phyloP scores from a whole-genome alignment of 2,329 filamentous ascomycete genomes.

The Daldinia sp. region DNA sequence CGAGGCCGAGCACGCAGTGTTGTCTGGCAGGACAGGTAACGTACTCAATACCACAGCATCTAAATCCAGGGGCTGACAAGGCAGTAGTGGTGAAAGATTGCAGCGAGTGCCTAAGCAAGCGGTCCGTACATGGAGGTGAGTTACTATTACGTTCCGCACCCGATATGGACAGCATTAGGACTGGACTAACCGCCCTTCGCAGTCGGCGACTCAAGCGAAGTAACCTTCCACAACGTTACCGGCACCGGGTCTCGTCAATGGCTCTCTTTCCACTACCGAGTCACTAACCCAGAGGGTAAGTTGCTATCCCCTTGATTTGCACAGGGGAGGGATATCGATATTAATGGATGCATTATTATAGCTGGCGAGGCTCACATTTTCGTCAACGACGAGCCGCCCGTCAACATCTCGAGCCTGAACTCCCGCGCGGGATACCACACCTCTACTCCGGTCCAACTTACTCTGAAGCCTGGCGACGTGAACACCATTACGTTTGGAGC shows the following conservation, averaged over 20 bases:
- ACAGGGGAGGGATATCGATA: not conserved
- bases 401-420: conserved; percentile 55
- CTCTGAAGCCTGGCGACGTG: conserved; percentile 48
- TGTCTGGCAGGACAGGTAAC: conserved; percentile 48
- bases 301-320: not conserved
- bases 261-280: conserved; percentile 55
- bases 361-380: conserved; percentile 53
- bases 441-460: conserved; percentile 52
- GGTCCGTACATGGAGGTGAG: conserved; percentile 40
- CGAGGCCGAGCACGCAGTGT: conserved; percentile 50
- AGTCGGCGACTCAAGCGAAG: conserved; percentile 46
- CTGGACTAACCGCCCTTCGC: conserved; percentile 15
- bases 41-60: conserved; percentile 3
- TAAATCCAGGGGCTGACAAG: conserved; percentile 16
- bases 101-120: conserved; percentile 38
- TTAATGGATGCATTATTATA: conserved; percentile 22
- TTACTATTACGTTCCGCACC: not conserved
- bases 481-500: conserved; percentile 55
- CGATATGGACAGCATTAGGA: not conserved
- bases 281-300: conserved; percentile 49
- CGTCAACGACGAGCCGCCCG: conserved; percentile 52
- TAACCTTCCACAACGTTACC: conserved; percentile 55
- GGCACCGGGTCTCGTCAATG: conserved; percentile 54
- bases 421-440: conserved; percentile 54
- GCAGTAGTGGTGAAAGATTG: conserved; percentile 37